Evolutionary conservation across 2,329 filamentous ascomycete species (phyloP), one percentile per base, ranked within the genome.

Genomic region (Sporothrix pseudoabietina): DNA sequence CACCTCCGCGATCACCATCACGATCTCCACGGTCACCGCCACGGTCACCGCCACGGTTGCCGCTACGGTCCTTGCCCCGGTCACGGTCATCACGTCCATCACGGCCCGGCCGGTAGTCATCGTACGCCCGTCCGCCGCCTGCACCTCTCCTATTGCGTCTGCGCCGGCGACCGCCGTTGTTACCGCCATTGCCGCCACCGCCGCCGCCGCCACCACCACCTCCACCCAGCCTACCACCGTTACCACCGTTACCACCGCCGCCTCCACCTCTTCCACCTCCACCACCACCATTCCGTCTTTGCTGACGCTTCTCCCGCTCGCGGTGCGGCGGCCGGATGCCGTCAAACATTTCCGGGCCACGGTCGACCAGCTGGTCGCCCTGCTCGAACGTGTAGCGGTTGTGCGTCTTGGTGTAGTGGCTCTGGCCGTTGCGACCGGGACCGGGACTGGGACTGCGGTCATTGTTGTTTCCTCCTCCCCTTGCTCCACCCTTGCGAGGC

Each of bases 301-400:
- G 68, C 14, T 55, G 69, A 61, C 80, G 78, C 47, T 82, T 81
- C 78, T 81, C 83, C 69, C 77, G 82, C 77, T 88, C 86, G 10
- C 87, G 82, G 74, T 87, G 85, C 1, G 89, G 88, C 32, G 88
- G 88, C 32, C 89, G 83, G 74, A 91, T 89, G 19, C 88, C 89
- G 66, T 88, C 82, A 78, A 91, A 91, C 52, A 90, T 89, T 79
- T 94, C 92, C 19, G 88, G 88, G 16, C 92, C 92, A 71, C 90
- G 86, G 79, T 94, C 91, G 61, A 94, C 91, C 71, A 94, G 89
- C 6, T 81, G 78, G 74, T 90, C 88, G 0, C 85, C 86, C 72
- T 90, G 84, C 79, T 94, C 91, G 77, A 94, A 94, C 0, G 90
- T 91, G 79, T 93, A 94, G 44, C 92, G 86, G 79, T 92, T 89